Percentiles rank a stretch among this genome's conserved stretches.
phyloP scores from a whole-genome alignment of 1,284 basidiomycete genomes.

The Rhodotorula sp. region DNA sequence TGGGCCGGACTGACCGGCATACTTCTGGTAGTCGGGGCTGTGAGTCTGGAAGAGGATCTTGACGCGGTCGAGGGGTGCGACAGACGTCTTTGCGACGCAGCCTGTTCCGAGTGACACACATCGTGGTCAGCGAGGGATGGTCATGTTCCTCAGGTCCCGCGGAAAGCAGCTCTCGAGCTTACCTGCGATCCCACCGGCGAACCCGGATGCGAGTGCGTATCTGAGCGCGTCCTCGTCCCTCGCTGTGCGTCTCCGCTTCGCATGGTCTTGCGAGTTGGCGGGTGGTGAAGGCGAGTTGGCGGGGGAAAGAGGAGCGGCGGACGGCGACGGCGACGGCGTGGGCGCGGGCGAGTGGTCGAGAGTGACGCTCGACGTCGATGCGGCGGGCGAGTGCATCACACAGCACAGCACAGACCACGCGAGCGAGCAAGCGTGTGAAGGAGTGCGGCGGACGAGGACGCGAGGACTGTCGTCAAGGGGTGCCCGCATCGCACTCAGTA shows the following conservation, averaged over 20 bases:
- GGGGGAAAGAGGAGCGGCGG: not conserved
- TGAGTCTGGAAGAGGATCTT: constrained; percentile 99
- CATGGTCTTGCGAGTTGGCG: not conserved
- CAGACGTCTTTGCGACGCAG: constrained; percentile 70
- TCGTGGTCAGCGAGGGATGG: not conserved
- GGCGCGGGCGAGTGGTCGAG: not conserved
- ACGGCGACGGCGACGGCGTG: not conserved
- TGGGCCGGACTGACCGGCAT: constrained; percentile 64
- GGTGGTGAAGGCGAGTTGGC: not conserved
- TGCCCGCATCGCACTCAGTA: no score
- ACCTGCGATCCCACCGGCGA: constrained; percentile 44
- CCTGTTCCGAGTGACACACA: constrained; percentile 9
- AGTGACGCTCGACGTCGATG: constrained; percentile 11
- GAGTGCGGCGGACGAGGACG: no score
- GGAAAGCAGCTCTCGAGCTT: not conserved
- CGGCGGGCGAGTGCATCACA: not conserved
- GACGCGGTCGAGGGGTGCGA: constrained; percentile 94
- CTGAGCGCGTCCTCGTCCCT: constrained; percentile 20
- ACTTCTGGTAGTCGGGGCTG: constrained; percentile 90
- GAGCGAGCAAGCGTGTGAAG: no score
- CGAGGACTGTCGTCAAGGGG: no score
- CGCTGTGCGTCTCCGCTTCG: constrained; percentile 2
- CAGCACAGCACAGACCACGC: no score
- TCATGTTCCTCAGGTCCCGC: no score
- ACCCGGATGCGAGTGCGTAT: constrained; percentile 37